Evolutionary conservation across 192 early-diverging fungal species (phyloP), one percentile per base, ranked within the genome.

Genomic region (Coemansia sp.): DNA sequence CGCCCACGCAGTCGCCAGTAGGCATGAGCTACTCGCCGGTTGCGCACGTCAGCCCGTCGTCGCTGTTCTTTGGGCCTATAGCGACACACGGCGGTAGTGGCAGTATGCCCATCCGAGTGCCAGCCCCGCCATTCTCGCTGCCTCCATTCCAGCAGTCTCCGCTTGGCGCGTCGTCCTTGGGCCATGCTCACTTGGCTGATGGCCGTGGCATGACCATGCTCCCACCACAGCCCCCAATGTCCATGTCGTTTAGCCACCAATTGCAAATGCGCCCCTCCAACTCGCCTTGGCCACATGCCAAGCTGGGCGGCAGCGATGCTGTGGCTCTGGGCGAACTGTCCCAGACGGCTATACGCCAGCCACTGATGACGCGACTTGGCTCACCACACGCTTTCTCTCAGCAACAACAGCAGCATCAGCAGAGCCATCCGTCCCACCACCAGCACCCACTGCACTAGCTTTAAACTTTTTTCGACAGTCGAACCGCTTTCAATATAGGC

Each of bases 251-350:
- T 37, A 9, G 20, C 56, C 34, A 58, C 14, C 56, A 34, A 43
- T n/a, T 26, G 59, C 37, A 40, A 11, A 33, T 61, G 59, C 62
- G 14, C 39, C 62, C 20, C 5, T 31, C 51, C 26, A 55, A 31
- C 14, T 55, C 51, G 26, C 33, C 56, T 16, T 76, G 74, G 74
- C 56, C 74, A 9, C 56, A 64, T 16, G 26, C 65, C 24, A 76
- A 76, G 40, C 43, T 62, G 33, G 48, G 23, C 40, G 39, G 58
- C 5, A 11, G 53, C 46, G 64, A 66, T 35, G 59, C 36, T 40
- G 33, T 35, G 0, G 14, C 33, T 1, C 28, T 53, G 2, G 34
- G 48, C 40, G 51, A 59, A 8, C 56, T 42, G 3, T 11, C 35
- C 9, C 57, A 51, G 26, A 8, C 11, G 40, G 31, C 60, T 24